phyloP scores from a whole-genome alignment of 805 yeast species.

The Candida montana region DNA sequence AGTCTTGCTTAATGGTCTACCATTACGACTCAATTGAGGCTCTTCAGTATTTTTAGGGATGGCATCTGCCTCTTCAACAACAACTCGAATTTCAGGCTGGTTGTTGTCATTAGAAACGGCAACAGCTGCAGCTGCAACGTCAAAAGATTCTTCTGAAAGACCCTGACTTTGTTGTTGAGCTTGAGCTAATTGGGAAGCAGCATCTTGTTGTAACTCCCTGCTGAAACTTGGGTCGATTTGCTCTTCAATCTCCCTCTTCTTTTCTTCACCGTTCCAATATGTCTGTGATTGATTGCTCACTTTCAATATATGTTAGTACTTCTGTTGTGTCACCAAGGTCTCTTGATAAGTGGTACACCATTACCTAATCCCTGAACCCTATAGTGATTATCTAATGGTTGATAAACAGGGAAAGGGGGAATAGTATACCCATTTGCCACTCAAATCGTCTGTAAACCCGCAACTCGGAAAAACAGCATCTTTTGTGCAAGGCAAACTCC shows the following conservation, averaged over 20 bases:
- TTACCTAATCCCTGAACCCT: slow-evolving; percentile 13
- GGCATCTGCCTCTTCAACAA: not conserved
- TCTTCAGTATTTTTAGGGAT: slow-evolving; percentile 5
- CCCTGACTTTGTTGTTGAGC: slow-evolving; percentile 9
- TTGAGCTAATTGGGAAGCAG: slow-evolving; percentile 6
- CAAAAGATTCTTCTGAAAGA: slow-evolving; percentile 20
- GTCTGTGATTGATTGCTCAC: slow-evolving; percentile 10
- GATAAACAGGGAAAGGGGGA: not conserved
- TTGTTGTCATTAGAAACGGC: slow-evolving; percentile 19
- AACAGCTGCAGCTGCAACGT: slow-evolving; percentile 35
- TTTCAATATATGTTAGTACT: slow-evolving; percentile 1
- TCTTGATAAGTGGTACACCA: not conserved
- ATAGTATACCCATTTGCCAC: no score
- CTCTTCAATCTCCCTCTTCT: slow-evolving; percentile 20
- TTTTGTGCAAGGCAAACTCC: no score
- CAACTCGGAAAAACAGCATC: not conserved
- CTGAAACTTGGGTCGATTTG: slow-evolving; percentile 29
- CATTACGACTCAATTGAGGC: slow-evolving; percentile 18
- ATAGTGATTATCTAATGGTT: slow-evolving; percentile 12
- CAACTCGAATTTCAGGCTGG: slow-evolving; percentile 18
- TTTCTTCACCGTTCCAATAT: slow-evolving; percentile 17
- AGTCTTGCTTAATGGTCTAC: slow-evolving; percentile 47
- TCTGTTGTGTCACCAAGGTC: not conserved
- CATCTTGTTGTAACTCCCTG: slow-evolving; percentile 17
- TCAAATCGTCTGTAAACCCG: no score